Base-by-base conservation (phyloP, 345 rosid genomes). In the Geranium rotundifolium region DNA sequence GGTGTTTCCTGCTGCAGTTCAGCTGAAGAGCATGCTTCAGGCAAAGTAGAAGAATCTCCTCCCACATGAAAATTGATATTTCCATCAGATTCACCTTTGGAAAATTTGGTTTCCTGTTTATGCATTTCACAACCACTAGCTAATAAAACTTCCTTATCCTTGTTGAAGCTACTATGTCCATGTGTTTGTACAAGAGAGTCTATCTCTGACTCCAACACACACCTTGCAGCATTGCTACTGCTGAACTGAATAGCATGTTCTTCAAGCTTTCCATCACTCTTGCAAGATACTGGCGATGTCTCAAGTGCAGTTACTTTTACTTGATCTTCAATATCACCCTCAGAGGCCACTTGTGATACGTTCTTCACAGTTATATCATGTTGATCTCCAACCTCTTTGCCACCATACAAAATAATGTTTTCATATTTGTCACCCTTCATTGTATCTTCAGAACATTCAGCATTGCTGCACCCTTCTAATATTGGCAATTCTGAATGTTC, bases 401-500 rank as follows among this genome's bases (percentile, higher is more conserved):
- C 73, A 54, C 70, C 66, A 34, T 61, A 62, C 46, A 71, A 58
- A 23, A 65, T 66, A 46, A n/a, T n/a, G n/a, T 61, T 63, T 67
- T 66, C 75, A 61, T 55, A 64, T 61, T 58, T 67, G 46, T 64
- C 56, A 29, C 58, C 74, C 68, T 68, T 74, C 9, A 59, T 39
- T 65, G 57, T 62, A 61, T 23, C 57, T 17, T 64, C 57, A 49
- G 57, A 56, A 68, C 58, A 20, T 29, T 31, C 52, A 56, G 63
- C 67, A 71, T 72, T 70, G 29, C 63, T 75, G 62, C 68, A 68
- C 66, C 68, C 76, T 76, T 80, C 83, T 59, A 73, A 63, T 16
- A 59, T 23, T 52, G 70, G 66, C 62, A 70, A 65, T 59, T 76
- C 72, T 31, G 79, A 62, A 67, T 72, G 67, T 58, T 76, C 82